These are phyloP conservation scores for Globisporangium solare DNA, from an alignment of 352 stramenopile species.

Conservation along the genomic window DNA sequence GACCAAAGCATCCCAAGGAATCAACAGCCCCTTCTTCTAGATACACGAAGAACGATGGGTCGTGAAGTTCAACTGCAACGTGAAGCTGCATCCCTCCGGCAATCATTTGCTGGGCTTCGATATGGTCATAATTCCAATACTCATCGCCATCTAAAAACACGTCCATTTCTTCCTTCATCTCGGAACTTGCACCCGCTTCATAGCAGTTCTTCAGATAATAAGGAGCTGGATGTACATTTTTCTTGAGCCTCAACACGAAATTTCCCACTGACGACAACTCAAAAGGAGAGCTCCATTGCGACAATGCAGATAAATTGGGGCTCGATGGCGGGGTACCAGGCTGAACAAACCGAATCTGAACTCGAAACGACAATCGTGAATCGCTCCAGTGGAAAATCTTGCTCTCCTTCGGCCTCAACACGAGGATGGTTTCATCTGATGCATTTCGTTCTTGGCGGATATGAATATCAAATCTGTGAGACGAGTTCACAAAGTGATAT, in stretches of 20 bases:
- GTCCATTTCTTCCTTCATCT: slow-evolving; percentile 27
- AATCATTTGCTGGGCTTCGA: slow-evolving; percentile 31
- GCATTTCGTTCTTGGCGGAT: slow-evolving; percentile 59
- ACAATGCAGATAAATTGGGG: slow-evolving; percentile 19
- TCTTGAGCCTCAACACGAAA: slow-evolving; percentile 71
- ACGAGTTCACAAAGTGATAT: slow-evolving; percentile 82
- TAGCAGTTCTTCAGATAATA: slow-evolving; percentile 36
- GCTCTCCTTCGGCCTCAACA: slow-evolving; percentile 50
- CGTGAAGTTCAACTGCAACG: slow-evolving; percentile 73
- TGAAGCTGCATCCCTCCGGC: slow-evolving; percentile 51
- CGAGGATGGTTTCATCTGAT: slow-evolving; percentile 27
- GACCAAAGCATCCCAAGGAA: slow-evolving; percentile 7
- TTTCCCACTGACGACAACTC: slow-evolving; percentile 78
- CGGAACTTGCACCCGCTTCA: slow-evolving; percentile 21
- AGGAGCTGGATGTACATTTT: slow-evolving; percentile 41
- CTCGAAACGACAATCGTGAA: slow-evolving; percentile 48
- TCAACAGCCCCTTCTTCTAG: slow-evolving; percentile 38
- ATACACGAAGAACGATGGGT: slow-evolving; percentile 69
- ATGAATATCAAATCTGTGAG: slow-evolving; percentile 52
- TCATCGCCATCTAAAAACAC: slow-evolving; percentile 28
- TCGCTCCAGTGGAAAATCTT: slow-evolving; percentile 80
- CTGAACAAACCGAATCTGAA: slow-evolving; percentile 71
- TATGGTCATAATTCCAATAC: slow-evolving; percentile 27
- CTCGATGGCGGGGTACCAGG: slow-evolving; percentile 15
- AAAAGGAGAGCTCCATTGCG: slow-evolving; percentile 76